Percentiles rank a stretch among this genome's conserved stretches.
Conservation (phyloP, 345 rosid genomes). For the Citrus inodora region DNA sequence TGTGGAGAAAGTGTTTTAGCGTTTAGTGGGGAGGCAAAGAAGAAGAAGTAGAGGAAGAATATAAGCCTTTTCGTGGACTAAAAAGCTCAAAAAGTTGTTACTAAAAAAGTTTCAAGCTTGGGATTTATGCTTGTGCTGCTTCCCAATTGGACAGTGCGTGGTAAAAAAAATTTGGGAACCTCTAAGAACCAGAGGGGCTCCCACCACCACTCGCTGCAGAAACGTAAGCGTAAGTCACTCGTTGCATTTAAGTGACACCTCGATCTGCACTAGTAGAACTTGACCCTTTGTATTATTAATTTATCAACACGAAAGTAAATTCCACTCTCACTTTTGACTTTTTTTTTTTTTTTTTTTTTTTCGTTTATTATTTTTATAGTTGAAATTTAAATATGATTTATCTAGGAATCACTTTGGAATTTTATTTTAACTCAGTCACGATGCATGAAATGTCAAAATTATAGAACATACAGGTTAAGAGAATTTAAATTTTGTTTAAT, state of each 20-base stretch:
- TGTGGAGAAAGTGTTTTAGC: neutral
- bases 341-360: too few species aligned
- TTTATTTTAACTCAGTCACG: too few species aligned
- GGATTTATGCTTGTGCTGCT: neutral
- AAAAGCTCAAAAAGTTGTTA: neutral
- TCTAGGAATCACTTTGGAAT: too few species aligned
- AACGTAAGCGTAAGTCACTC: neutral
- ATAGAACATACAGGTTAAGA: too few species aligned
- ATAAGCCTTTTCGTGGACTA: neutral
- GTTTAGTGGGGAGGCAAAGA: neutral
- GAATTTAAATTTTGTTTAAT: too few species aligned
- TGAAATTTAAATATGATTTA: too few species aligned
- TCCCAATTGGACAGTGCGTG: neutral
- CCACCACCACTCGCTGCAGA: neutral
- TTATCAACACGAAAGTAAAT: too few species aligned
- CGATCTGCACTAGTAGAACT: neutral
- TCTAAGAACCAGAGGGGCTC: neutral
- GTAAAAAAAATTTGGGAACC: neutral
- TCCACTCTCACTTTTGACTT: too few species aligned
- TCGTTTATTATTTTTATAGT: too few species aligned
- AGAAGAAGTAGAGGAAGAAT: conserved; percentile 1
- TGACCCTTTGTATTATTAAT: too few species aligned
- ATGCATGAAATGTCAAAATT: too few species aligned
- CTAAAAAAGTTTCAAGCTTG: neutral
- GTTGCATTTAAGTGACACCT: neutral